These are phyloP conservation scores for Cladophialophora yegresii DNA, from an alignment of 2,329 filamentous ascomycete species.

Conservation along the genomic window DNA sequence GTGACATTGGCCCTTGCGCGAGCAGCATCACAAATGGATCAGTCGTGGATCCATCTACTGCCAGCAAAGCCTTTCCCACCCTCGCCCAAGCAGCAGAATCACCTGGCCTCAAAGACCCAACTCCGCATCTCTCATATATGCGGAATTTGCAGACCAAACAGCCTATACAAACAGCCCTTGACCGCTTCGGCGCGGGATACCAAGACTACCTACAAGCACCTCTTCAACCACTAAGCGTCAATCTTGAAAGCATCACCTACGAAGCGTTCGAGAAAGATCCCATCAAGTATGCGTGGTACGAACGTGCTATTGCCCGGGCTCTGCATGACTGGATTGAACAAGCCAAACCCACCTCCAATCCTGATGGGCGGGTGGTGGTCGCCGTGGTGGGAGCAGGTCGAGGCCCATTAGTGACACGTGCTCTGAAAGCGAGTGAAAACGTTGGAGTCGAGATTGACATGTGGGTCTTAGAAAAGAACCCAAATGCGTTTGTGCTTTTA, in stretches of 20 bases:
- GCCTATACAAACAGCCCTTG: constrained; percentile 63
- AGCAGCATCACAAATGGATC: constrained; percentile 40
- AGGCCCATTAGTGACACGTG: constrained; percentile 86
- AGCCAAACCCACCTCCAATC: constrained; percentile 71
- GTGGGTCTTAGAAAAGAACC: constrained; percentile 95
- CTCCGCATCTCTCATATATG: constrained; percentile 76
- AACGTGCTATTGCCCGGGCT: constrained; percentile 77
- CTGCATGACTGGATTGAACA: constrained; percentile 75
- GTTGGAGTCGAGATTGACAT: constrained; percentile 78
- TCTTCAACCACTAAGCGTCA: constrained; percentile 90
- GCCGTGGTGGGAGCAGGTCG: constrained; percentile 92
- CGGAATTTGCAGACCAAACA: constrained; percentile 82
- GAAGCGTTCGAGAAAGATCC: constrained; percentile 98
- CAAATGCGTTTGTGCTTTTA: constrained; percentile 91
- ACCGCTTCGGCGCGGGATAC: constrained; percentile 69
- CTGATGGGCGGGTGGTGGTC: constrained; percentile 72
- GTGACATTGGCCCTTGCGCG: constrained; percentile 59
- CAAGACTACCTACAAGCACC: constrained; percentile 97
- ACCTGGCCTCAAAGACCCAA: constrained; percentile 56
- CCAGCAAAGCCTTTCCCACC: constrained; percentile 59
- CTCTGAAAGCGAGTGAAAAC: constrained; percentile 73
- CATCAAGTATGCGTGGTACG: constrained; percentile 96
- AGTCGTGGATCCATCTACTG: constrained; percentile 38
- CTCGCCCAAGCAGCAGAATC: constrained; percentile 65
- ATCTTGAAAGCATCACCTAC: constrained; percentile 94